Percentiles rank a stretch among this genome's conserved stretches.
Evolutionary conservation across 495 filamentous ascomycete genomes (phyloP).

Genomic region (Daldinia bambusicola): DNA sequence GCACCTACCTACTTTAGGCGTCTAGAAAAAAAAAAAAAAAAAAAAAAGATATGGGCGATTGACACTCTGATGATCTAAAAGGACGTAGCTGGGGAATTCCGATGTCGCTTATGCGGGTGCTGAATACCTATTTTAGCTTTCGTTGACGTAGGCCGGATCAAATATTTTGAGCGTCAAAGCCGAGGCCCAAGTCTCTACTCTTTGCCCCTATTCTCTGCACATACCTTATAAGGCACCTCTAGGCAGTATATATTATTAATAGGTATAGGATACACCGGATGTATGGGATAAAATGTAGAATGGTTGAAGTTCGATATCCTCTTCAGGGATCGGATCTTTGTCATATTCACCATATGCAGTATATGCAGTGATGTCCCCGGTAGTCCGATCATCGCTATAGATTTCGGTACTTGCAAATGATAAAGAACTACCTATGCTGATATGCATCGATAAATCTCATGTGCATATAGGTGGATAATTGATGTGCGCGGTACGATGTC

Average conservation of each 20-base stretch:
- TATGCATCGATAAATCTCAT: no score
- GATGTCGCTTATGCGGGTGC: constrained; percentile 21
- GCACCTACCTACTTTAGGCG: no score
- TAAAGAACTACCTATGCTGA: no score
- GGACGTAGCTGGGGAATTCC: constrained; percentile 34
- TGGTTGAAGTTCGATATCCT: background rate
- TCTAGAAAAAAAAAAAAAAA: no score
- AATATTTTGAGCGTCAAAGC: background rate
- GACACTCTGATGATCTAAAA: background rate
- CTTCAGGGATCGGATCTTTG: background rate
- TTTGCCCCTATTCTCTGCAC: background rate
- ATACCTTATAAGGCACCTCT: background rate
- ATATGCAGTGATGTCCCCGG: constrained; percentile 5
- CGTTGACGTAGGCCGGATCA: background rate
- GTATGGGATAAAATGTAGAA: background rate
- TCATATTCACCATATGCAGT: background rate
- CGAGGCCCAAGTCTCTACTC: constrained; percentile 2
- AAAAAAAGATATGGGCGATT: background rate
- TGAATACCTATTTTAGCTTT: constrained; percentile 8
- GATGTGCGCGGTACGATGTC: background rate
- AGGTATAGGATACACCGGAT: background rate
- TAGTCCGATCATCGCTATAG: constrained; percentile 18
- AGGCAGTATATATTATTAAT: background rate
- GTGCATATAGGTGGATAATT: background rate
- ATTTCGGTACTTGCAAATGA: constrained; percentile 23